phyloP scores from a whole-genome alignment of 306 rosid species.

The Styphnolobium japonicum region DNA sequence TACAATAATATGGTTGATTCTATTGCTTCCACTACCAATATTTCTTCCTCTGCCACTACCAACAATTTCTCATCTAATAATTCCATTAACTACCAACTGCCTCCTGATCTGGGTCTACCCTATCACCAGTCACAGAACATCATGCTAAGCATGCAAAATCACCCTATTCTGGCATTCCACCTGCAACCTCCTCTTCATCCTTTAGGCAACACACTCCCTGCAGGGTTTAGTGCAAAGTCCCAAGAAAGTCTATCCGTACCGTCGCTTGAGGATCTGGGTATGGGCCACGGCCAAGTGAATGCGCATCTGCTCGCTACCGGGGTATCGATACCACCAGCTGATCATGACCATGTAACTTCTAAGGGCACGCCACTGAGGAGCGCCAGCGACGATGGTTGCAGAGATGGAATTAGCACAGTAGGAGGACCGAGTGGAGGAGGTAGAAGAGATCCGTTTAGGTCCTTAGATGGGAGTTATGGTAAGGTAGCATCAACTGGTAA shows the following conservation, averaged over 20 bases:
- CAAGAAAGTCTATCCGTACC: background rate
- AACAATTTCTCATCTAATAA: background rate
- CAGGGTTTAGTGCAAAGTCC: slow-evolving; percentile 11
- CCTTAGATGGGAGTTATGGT: background rate
- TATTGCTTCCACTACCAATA: background rate
- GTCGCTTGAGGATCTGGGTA: slow-evolving; percentile 20
- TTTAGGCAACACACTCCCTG: background rate
- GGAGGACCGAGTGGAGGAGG: background rate
- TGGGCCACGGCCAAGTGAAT: slow-evolving; percentile 4
- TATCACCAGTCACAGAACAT: slow-evolving; percentile 19
- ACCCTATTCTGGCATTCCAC: slow-evolving; percentile 28
- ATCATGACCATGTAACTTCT: background rate
- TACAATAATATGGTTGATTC: slow-evolving; percentile 27
- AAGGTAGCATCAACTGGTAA: background rate
- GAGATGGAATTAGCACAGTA: background rate
- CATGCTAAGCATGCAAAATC: slow-evolving; percentile 33
- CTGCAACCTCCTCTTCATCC: slow-evolving; percentile 1
- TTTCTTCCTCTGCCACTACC: background rate
- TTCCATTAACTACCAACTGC: slow-evolving; percentile 6
- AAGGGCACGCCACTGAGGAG: slow-evolving; percentile 1
- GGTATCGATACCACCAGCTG: background rate
- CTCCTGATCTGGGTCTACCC: slow-evolving; percentile 14
- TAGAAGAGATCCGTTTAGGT: background rate
- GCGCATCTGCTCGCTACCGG: slow-evolving; percentile 6
- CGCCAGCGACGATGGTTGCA: background rate